A percentile compares a stretch with the other conserved stretches of the same genome.
These are phyloP conservation scores for Glycyrrhiza uralensis DNA, from an alignment of 306 rosid species.

Conservation along the genomic window DNA sequence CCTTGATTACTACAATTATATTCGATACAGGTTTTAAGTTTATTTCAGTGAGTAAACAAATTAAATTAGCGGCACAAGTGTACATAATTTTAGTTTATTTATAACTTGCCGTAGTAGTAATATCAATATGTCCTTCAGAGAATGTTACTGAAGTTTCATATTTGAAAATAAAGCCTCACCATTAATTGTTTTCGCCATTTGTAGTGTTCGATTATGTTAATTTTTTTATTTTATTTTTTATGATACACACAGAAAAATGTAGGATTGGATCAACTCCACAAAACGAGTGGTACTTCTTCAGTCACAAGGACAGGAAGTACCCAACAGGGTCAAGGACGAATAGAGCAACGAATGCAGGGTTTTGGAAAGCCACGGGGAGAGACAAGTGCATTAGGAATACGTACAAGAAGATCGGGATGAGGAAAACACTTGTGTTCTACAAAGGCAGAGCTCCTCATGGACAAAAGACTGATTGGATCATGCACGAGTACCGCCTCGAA, in stretches of 20 bases:
- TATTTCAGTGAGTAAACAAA: not conserved
- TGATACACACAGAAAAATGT: slow-evolving; percentile 59
- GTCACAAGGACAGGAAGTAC: slow-evolving; percentile 94
- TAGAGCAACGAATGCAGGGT: slow-evolving; percentile 88
- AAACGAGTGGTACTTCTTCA: slow-evolving; percentile 95
- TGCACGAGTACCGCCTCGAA: slow-evolving; percentile 95
- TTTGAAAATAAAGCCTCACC: no score
- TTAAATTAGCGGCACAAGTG: not conserved
- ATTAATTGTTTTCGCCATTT: not conserved
- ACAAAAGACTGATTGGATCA: slow-evolving; percentile 94
- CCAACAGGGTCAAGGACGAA: slow-evolving; percentile 99
- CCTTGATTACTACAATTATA: not conserved
- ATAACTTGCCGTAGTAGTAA: no score
- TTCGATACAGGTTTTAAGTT: not conserved
- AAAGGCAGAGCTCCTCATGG: slow-evolving; percentile 97
- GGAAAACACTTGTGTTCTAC: slow-evolving; percentile 91
- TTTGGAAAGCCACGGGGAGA: slow-evolving; percentile 97
- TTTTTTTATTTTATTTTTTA: no score
- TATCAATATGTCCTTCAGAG: not conserved
- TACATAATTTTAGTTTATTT: not conserved
- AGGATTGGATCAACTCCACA: slow-evolving; percentile 94
- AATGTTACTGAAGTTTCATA: no score
- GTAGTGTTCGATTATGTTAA: not conserved
- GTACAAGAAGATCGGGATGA: slow-evolving; percentile 85
- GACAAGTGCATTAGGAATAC: slow-evolving; percentile 85